Conservation (phyloP, 352 stramenopile species). For the Phytophthora chlamydospora region DNA sequence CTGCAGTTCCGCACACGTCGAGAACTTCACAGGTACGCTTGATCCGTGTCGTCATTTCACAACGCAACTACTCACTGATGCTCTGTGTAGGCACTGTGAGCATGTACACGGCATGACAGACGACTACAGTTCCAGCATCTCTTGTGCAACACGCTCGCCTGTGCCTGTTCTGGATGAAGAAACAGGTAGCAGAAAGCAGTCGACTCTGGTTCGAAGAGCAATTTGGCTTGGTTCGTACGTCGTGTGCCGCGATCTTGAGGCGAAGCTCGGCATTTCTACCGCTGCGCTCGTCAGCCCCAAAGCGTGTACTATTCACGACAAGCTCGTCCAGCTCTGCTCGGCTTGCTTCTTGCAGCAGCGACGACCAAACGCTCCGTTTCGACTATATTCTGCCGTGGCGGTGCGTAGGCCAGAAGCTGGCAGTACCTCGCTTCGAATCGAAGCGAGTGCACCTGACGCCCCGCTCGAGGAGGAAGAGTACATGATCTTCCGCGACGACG, state of each 20-base stretch:
- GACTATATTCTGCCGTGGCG: slow-evolving; percentile 32
- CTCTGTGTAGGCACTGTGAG: slow-evolving; percentile 23
- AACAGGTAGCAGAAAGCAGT: not conserved
- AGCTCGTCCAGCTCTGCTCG: slow-evolving; percentile 26
- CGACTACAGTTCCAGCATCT: slow-evolving; percentile 8
- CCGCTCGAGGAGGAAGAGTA: slow-evolving; percentile 23
- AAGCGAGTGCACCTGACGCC: slow-evolving; percentile 9
- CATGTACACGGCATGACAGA: slow-evolving; percentile 23
- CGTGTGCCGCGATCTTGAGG: slow-evolving; percentile 44
- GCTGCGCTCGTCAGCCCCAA: slow-evolving; percentile 15
- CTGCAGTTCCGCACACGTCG: slow-evolving; percentile 50
- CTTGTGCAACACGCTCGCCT: slow-evolving; percentile 5
- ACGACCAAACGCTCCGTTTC: slow-evolving; percentile 32
- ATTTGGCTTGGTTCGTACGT: slow-evolving; percentile 59
- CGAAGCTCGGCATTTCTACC: slow-evolving; percentile 36
- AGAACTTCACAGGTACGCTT: slow-evolving; percentile 41
- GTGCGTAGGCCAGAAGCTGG: slow-evolving; percentile 17
- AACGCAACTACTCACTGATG: not conserved
- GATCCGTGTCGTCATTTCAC: not conserved
- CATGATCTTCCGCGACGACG: slow-evolving; percentile 37
- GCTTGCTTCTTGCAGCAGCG: slow-evolving; percentile 35
- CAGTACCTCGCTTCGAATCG: slow-evolving; percentile 26
- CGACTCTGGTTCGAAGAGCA: slow-evolving; percentile 2
- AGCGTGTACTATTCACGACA: slow-evolving; percentile 33
- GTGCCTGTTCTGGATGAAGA: slow-evolving; percentile 2